Conservation (phyloP, 768 basidiomycete species). For the Tylopilus subfusipes region DNA sequence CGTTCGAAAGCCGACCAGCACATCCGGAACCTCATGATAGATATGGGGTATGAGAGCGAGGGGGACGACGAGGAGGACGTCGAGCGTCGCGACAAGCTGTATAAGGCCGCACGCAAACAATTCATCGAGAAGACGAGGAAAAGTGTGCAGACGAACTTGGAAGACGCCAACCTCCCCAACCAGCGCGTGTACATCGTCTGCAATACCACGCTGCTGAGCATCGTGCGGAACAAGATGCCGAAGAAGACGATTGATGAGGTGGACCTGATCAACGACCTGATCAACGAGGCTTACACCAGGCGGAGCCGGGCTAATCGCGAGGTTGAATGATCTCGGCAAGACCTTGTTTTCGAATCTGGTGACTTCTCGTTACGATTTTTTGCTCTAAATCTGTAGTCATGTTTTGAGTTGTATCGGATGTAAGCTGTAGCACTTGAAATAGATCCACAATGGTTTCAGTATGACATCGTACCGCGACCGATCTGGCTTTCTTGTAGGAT, state of each 20-base stretch:
- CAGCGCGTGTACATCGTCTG: conserved; percentile 30
- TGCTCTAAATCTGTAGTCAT: too few relatives aligned
- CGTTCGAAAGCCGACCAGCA: conserved; percentile 24
- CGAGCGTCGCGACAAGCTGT: conserved; percentile 8
- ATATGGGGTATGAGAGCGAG: conserved; percentile 20
- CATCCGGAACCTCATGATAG: conserved; percentile 19
- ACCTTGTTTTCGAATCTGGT: too few relatives aligned
- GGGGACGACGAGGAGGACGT: conserved; percentile 14
- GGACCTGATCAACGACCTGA: conserved; percentile 18
- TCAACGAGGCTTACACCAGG: conserved; percentile 17
- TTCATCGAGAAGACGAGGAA: conserved; percentile 17
- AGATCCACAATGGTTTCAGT: too few relatives aligned
- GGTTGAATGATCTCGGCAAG: too few relatives aligned
- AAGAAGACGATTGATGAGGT: conserved; percentile 23
- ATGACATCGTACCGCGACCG: too few relatives aligned
- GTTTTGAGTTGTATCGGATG: too few relatives aligned
- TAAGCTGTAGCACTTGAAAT: too few relatives aligned
- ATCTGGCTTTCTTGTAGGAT: too few relatives aligned
- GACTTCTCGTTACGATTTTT: too few relatives aligned
- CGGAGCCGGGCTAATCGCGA: neutral
- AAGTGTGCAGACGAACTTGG: conserved; percentile 17
- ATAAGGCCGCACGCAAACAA: conserved; percentile 9
- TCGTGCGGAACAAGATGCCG: conserved; percentile 18
- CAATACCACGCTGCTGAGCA: conserved; percentile 12
- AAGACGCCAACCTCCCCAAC: conserved; percentile 22